Percentiles rank a stretch among this genome's conserved stretches.
Conservation (phyloP, 129 eudicot genomes). For the Silybum marianum region DNA sequence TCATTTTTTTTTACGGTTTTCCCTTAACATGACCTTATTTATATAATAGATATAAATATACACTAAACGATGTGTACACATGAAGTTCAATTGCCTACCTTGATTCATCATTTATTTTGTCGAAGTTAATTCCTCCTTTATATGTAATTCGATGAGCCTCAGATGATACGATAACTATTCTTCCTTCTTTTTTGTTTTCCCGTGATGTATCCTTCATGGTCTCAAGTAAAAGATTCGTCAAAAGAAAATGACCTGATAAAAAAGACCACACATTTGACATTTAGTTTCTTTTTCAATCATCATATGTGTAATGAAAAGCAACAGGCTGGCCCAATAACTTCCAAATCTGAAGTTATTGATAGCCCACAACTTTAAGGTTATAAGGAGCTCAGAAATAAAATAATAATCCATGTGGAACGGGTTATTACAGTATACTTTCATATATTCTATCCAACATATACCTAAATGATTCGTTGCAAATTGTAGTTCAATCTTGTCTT, state of each 20-base stretch:
- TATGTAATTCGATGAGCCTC: conserved; percentile 56
- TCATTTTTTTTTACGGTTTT: no score
- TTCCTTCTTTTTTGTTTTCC: conserved; percentile 68
- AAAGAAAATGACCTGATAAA: conserved; percentile 75
- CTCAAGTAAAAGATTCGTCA: conserved; percentile 79
- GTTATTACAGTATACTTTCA: neutral
- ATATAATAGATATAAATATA: neutral
- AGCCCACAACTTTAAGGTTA: neutral
- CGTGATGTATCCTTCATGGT: conserved; percentile 73
- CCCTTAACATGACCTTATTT: no score
- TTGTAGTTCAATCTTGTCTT: conserved; percentile 78
- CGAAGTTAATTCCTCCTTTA: conserved; percentile 70
- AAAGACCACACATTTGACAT: neutral
- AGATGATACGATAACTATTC: conserved; percentile 82
- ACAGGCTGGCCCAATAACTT: neutral
- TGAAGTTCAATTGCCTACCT: conserved; percentile 40
- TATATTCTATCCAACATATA: conserved; percentile 1
- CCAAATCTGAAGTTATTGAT: neutral
- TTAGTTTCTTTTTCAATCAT: neutral
- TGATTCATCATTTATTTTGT: conserved; percentile 69
- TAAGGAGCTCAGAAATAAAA: neutral
- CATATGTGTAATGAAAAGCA: neutral
- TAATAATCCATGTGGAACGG: neutral
- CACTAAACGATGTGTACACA: neutral
- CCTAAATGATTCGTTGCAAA: conserved; percentile 92